Evolutionary conservation across 2,329 filamentous ascomycete species (phyloP).

Genomic region (Dactylellina cionopaga): DNA sequence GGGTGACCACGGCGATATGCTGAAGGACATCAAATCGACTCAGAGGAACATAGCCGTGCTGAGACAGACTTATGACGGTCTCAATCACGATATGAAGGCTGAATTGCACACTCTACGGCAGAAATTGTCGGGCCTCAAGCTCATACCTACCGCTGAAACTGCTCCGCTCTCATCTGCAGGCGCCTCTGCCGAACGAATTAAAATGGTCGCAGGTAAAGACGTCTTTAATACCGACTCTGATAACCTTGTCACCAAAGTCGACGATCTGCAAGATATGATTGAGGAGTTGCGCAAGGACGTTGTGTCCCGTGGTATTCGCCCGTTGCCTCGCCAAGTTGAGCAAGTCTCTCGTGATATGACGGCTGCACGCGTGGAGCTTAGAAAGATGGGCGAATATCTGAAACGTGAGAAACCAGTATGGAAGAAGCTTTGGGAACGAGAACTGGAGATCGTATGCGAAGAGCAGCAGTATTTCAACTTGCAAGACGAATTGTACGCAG

Average conservation of each 20-base stretch:
- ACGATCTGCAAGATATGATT: constrained; percentile 95
- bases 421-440: constrained; percentile 99
- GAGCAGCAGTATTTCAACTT: constrained; percentile 93
- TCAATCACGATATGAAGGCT: constrained; percentile 34
- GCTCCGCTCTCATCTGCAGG: constrained; percentile 74
- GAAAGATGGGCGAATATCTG: constrained; percentile 93
- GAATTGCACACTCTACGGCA: constrained; percentile 29
- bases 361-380: constrained; percentile 81
- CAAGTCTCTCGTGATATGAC: constrained; percentile 87
- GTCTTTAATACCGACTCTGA: constrained; percentile 87
- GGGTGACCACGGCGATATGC: constrained; percentile 32
- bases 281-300: constrained; percentile 98
- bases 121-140: constrained; percentile 41
- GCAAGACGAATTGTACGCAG: constrained; percentile 92
- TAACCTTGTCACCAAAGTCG: constrained; percentile 87
- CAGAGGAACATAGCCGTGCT: constrained; percentile 47
- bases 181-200: constrained; percentile 71
- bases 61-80: constrained; percentile 38
- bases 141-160: neutral
- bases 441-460: constrained; percentile 93
- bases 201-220: constrained; percentile 82
- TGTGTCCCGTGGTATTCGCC: constrained; percentile 88
- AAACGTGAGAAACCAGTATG: constrained; percentile 92
- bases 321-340: constrained; percentile 88
- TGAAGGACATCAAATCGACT: constrained; percentile 43